These are phyloP conservation scores for Saprolegnia diclina DNA, from an alignment of 352 stramenopile species.

Conservation along the genomic window DNA sequence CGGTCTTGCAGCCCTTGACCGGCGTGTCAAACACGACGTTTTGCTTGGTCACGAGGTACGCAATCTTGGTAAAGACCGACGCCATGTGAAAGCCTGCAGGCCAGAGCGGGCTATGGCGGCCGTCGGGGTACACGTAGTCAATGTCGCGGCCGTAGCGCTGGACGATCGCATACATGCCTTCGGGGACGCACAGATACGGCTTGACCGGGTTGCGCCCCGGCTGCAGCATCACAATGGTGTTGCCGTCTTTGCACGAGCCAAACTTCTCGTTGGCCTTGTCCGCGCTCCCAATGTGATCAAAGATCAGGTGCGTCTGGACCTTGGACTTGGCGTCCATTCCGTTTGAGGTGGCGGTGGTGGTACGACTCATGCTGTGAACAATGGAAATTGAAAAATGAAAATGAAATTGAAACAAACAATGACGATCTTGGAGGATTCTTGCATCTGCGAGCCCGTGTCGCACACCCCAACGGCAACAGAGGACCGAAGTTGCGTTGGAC, in stretches of 20 bases:
- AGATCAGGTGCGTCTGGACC: slow-evolving; percentile 57
- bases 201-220: slow-evolving; percentile 50
- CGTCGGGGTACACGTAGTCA: slow-evolving; percentile 45
- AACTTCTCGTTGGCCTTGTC: slow-evolving; percentile 71
- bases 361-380: not conserved
- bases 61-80: slow-evolving; percentile 71
- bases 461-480: no score
- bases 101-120: slow-evolving; percentile 54
- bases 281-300: slow-evolving; percentile 51
- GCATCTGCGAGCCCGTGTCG: no score
- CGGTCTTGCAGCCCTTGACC: slow-evolving; percentile 86
- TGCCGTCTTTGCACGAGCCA: slow-evolving; percentile 68
- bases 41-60: slow-evolving; percentile 85
- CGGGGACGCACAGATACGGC: slow-evolving; percentile 80
- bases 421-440: no score
- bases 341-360: not conserved
- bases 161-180: slow-evolving; percentile 85
- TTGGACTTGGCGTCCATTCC: not conserved
- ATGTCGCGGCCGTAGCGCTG: slow-evolving; percentile 77
- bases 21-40: slow-evolving; percentile 83
- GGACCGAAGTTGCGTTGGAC: no score
- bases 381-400: not conserved
- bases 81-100: slow-evolving; percentile 70
- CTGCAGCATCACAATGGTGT: slow-evolving; percentile 78
- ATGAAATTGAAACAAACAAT: not conserved